Evolutionary conservation across 352 stramenopile species (phyloP), one percentile per base, ranked within the genome.

Genomic region (Phytopythium boreale): DNA sequence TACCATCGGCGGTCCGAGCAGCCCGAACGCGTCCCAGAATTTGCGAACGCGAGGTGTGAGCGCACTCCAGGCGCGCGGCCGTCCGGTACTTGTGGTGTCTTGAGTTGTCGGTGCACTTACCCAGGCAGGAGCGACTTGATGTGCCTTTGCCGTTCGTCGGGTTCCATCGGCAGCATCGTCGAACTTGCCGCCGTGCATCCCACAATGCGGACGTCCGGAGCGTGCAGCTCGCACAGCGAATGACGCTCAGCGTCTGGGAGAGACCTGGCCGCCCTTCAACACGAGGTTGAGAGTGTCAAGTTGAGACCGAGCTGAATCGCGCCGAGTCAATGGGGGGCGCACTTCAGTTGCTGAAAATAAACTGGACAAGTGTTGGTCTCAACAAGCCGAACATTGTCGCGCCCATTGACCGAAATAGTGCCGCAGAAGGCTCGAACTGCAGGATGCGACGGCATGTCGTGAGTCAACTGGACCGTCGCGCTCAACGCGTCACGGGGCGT

Each of bases 21-120:
- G 17, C 4, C 71, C 74, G 49, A 82, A 79, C 8, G 64, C 67
- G 34, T 79, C 49, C 29, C 58, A 50, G 58, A 75, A 81, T 22
- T n/a, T 12, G 39, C 39, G 12, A 44, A 44, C 15, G 12, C 39
- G 39, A 19, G 49, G 17, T 61, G 31, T 8, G 49, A 4, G 52
- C 20, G 19, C 44, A n/a, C 39, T 60, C 22, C 10, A 64, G 14
- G 4, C 43, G 5, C 26, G 39, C 7, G 29, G 29, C 4, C 7
- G 29, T 34, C 29, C 7, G 12, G 39, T 8, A 14, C 39, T 44
- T 3, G 39, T n/a, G 14, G 3, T 20, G 2, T 4, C 12, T 44
- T 20, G 14, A 19, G 15, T 7, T 44, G 12, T 60, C 20, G 77
- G 39, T n/a, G 71, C 55, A 24, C 76, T 66, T 7, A 71, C 6